Percentiles rank a stretch among this genome's conserved stretches.
Evolutionary conservation across 768 basidiomycete genomes (phyloP).

Genomic region (Boletus subcaerulescens): DNA sequence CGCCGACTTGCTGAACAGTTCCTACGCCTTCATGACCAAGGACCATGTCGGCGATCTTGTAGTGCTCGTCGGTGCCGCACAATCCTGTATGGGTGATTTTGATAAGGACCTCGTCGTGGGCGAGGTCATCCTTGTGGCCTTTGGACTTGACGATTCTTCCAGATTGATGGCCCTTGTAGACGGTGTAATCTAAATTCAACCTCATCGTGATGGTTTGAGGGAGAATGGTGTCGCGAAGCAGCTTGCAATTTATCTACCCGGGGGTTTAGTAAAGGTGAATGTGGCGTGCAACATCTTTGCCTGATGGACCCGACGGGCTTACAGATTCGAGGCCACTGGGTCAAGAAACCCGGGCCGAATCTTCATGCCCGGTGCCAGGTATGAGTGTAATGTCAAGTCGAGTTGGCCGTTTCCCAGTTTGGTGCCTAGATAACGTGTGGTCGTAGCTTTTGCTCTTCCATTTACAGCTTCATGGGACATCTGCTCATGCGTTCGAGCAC

Average conservation of each 20-base stretch:
- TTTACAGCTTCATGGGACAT: too few species aligned
- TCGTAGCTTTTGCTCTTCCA: too few species aligned
- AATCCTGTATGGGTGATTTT: conserved; percentile 34
- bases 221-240: background rate
- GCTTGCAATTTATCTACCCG: background rate
- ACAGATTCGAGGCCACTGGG: too few species aligned
- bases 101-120: conserved; percentile 30
- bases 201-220: conserved; percentile 6
- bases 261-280: background rate
- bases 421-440: too few species aligned
- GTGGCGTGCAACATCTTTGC: too few species aligned
- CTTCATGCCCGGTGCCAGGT: too few species aligned
- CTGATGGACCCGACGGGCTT: too few species aligned
- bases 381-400: too few species aligned
- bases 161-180: conserved; percentile 29
- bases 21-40: conserved; percentile 42
- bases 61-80: conserved; percentile 41
- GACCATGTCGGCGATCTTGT: conserved; percentile 31
- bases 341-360: too few species aligned
- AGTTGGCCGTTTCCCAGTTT: too few species aligned
- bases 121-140: conserved; percentile 17
- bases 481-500: too few species aligned
- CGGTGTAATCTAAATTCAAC: conserved; percentile 25
- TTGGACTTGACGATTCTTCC: conserved; percentile 21
- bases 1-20: conserved; percentile 32